Evolutionary conservation across 257 asterid species (phyloP), one percentile per base, ranked within the genome.

Genomic region (Paulownia fortunei): DNA sequence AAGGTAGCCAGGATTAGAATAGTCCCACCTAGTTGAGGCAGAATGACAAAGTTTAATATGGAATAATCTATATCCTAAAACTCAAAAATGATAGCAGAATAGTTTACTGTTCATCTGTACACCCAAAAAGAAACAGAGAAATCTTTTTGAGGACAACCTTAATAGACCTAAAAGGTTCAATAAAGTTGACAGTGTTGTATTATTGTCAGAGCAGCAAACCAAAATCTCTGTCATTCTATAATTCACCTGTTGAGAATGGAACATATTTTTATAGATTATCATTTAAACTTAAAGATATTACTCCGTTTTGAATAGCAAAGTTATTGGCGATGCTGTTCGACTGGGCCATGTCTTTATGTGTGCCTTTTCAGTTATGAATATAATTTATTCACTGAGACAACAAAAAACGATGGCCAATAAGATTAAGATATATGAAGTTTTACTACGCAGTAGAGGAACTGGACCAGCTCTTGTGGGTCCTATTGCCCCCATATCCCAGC

Each of bases 11-110:
- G 85, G 24, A 85, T 96, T 93, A 74, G 97, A 41, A 84, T 96
- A 96, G 60, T 96, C 99, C 99, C 99, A 93, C 99, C 99, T 96
- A 84, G 80, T 78, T 76, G 82, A 84, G 47, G 72, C 56, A 84
- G 77, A 79, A 73, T 1, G 60, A 67, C 12, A 54, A 79, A 51
- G n/a, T 76, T 74, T 6, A 74, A 70, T 26, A 21, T n/a, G 52
- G 49, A 76, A 23, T 11, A 18, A 8, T 18, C 16, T 11, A 2
- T 34, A 12, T 8, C 76, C 51, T 8, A 54, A 60, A 32, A 69
- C 58, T 36, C 18, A 72, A 59, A 27, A 11, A 27, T 24, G 44
- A 24, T 47, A 47, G 21, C 56, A 41, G 1, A 68, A 21, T 36
- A 46, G 46, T 52, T 52, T 66, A 13, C 2, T 10, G 26, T 26